Evolutionary conservation across 2,329 filamentous ascomycete species (phyloP), one percentile per base, ranked within the genome.

Genomic region (Pseudogymnoascus sp.): DNA sequence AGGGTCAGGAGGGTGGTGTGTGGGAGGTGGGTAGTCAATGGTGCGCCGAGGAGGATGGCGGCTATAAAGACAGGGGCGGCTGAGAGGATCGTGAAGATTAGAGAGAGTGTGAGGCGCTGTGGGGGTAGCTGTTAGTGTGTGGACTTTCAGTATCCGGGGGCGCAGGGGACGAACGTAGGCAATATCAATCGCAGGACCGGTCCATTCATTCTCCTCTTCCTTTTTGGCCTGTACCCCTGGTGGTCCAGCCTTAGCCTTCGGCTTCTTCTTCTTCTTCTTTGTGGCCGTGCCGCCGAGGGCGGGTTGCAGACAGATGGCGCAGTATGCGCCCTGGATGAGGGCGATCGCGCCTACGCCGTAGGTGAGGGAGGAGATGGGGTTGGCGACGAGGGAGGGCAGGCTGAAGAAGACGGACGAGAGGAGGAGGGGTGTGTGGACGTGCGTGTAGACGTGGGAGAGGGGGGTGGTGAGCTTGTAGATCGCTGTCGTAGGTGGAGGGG

Each of bases 21-120:
- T 3, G 80, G 73, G 60, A 88, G 78, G 74, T 97, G 90, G 0
- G 90, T 91, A 33, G 93, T 90, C 62, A 96, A 80, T 0, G 95
- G 95, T 7, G 93, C 95, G 72, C 95, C 95, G 76, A 97, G 96
- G 68, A 97, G 88, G 71, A 97, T 81, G 73, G 87, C 80, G 21
- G 88, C 70, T 29, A 74, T 68, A 13, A 81, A 76, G 50, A 88
- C 77, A 37, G 85, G 71, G 1, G 86, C 85, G 0, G 83, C 79
- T 4, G 65, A 83, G 56, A 76, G 62, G 15, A 70, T 60, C 17
- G 76, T 72, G 11, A 88, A 77, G 53, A 85, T 74, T 33, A 93
- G 82, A 7, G 89, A 88, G 64, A 93, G 79, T 67, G 95, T 81
- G 1, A 85, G 82, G 1, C 90, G 87, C 82, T 96, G 72, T 42